Percentiles rank a stretch among this genome's conserved stretches.
Conservation (phyloP, 768 basidiomycete genomes). For the Kwoniella heveanensis region DNA sequence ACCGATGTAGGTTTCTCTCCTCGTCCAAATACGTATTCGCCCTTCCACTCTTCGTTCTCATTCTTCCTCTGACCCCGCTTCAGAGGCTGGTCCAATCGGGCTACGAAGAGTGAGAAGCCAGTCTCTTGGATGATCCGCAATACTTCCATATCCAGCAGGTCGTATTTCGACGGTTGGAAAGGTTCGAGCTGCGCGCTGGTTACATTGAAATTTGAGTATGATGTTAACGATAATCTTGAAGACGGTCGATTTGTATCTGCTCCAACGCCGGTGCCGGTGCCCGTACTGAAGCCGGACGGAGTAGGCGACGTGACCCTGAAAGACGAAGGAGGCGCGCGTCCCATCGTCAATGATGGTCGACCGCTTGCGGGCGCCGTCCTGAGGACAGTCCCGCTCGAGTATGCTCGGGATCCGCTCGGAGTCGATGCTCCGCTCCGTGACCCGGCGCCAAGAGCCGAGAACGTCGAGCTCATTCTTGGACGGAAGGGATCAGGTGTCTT, state of each 20-base stretch:
- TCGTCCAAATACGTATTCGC: constrained; percentile 46
- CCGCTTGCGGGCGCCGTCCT: constrained; percentile 8
- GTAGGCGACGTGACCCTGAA: constrained; percentile 43
- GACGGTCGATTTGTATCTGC: constrained; percentile 24
- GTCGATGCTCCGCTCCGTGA: constrained; percentile 2
- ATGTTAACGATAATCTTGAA: constrained; percentile 27
- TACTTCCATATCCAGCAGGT: constrained; percentile 39
- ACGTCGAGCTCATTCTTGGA: constrained; percentile 13
- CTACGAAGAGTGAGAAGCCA: constrained; percentile 34
- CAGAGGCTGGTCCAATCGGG: constrained; percentile 36
- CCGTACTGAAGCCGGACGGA: constrained; percentile 14
- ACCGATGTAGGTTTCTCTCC: constrained; percentile 33
- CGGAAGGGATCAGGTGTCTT: constrained; percentile 16
- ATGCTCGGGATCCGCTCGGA: constrained; percentile 5
- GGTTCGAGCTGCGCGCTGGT: constrained; percentile 23
- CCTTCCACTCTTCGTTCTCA: constrained; percentile 52
- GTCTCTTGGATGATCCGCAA: constrained; percentile 18
- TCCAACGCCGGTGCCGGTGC: background rate
- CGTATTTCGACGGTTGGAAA: constrained; percentile 41
- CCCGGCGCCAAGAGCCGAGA: constrained; percentile 6
- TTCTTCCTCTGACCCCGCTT: constrained; percentile 35
- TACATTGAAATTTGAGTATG: constrained; percentile 11
- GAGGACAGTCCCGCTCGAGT: background rate
- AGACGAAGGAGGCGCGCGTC: constrained; percentile 37
- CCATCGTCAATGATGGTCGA: background rate